Evolutionary conservation across 345 rosid genomes (phyloP).

Genomic region (Lepidium didymum): DNA sequence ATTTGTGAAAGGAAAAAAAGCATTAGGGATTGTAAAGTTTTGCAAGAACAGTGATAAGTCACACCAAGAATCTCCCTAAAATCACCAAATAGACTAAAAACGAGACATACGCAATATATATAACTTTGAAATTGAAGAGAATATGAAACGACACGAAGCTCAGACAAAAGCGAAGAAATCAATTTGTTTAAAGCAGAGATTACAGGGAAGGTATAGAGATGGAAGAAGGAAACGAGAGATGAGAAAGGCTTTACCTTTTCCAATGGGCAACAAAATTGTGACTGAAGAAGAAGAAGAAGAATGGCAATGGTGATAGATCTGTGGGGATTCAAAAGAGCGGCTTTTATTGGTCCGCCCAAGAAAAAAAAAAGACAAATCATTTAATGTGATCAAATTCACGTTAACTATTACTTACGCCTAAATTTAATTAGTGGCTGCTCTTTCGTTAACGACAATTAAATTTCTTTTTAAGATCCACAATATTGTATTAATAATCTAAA

Average conservation of each 20-base stretch:
- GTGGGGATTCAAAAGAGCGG: conserved; percentile 23
- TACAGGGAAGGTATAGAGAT: neutral
- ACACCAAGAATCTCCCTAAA: neutral
- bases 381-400: neutral
- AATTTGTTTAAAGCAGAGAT: neutral
- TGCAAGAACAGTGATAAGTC: neutral
- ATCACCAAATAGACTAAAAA: neutral
- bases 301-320: conserved; percentile 11
- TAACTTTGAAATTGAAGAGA: conserved; percentile 3
- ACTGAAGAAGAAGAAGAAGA: conserved; percentile 1
- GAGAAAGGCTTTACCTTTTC: conserved; percentile 9
- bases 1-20: neutral
- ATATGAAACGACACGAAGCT: conserved; percentile 12
- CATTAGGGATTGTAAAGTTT: neutral
- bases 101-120: neutral
- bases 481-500: too few relatives aligned
- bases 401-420: neutral
- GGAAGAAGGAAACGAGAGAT: neutral
- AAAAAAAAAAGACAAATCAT: neutral
- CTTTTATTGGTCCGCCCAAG: conserved; percentile 23
- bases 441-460: too few relatives aligned
- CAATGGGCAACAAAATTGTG: conserved; percentile 10
- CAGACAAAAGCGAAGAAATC: neutral
- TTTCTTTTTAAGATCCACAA: too few relatives aligned
- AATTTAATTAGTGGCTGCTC: too few relatives aligned